These are phyloP conservation scores for Cryphonectria carpinicola DNA, from an alignment of 2,329 filamentous ascomycete species.

Conservation along the genomic window DNA sequence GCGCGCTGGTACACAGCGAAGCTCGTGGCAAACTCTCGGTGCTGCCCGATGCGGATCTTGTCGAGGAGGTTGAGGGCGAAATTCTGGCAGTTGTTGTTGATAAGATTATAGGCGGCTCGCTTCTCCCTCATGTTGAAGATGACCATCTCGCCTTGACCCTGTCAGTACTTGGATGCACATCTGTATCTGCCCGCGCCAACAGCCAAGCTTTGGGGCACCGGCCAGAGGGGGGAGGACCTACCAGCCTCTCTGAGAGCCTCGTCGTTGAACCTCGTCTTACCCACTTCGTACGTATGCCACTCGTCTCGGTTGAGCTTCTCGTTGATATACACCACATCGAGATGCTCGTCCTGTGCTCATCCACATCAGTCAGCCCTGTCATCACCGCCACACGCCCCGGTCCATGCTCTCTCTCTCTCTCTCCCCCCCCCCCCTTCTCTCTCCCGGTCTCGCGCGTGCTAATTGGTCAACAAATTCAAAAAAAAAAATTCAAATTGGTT, in stretches of 20 bases:
- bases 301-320: slow-evolving; percentile 48
- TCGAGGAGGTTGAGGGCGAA: slow-evolving; percentile 58
- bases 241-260: slow-evolving; percentile 54
- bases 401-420: slow-evolving; percentile 27
- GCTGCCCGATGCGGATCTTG: slow-evolving; percentile 55
- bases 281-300: slow-evolving; percentile 56
- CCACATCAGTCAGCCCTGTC: slow-evolving; percentile 5
- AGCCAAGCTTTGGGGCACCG: not conserved
- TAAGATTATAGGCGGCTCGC: slow-evolving; percentile 58
- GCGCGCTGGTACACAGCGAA: slow-evolving; percentile 57
- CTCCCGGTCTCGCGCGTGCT: not conserved
- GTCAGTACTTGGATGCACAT: not conserved
- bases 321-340: slow-evolving; percentile 62
- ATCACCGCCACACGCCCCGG: not conserved
- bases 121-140: slow-evolving; percentile 55
- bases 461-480: not conserved
- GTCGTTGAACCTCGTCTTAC: slow-evolving; percentile 58
- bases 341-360: slow-evolving; percentile 51
- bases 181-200: not conserved
- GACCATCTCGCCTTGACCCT: slow-evolving; percentile 50
- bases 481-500: too few species aligned
- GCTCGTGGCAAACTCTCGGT: slow-evolving; percentile 57
- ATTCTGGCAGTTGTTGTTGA: slow-evolving; percentile 64
- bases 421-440: not conserved
- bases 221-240: slow-evolving; percentile 34